Percentiles rank a stretch among this genome's conserved stretches.
Evolutionary conservation across 371 early-diverging fungal genomes (phyloP).

Genomic region (Mucor ambiguus): DNA sequence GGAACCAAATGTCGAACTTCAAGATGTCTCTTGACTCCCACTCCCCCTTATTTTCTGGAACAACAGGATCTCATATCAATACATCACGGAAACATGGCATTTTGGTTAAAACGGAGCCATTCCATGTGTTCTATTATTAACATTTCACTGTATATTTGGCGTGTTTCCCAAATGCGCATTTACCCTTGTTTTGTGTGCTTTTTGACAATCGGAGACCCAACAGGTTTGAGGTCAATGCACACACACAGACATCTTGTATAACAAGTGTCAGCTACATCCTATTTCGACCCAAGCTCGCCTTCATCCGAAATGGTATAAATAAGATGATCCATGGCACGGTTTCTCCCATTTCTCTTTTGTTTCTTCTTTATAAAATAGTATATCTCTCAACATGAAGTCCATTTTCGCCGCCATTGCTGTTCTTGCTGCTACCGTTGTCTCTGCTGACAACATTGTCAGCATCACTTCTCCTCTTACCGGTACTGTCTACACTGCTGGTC

Average conservation of each 20-base stretch:
- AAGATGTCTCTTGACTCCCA: neutral
- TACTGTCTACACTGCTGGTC: constrained; percentile 39
- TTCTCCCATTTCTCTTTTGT: neutral
- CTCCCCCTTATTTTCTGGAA: neutral
- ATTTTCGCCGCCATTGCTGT: constrained; percentile 33
- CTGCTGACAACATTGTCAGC: constrained; percentile 38
- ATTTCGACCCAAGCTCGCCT: neutral
- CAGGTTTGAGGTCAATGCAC: constrained; percentile 6
- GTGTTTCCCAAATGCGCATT: neutral
- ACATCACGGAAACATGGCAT: neutral
- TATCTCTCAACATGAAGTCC: constrained; percentile 23
- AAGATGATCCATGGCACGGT: neutral
- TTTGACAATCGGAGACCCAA: neutral
- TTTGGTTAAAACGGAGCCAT: neutral
- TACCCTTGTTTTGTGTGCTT: neutral
- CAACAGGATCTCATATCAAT: neutral
- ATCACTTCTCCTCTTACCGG: constrained; percentile 40
- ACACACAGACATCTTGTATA: neutral
- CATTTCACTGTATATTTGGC: neutral
- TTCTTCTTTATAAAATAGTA: neutral
- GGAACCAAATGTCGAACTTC: neutral
- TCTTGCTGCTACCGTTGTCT: constrained; percentile 30
- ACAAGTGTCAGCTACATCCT: neutral
- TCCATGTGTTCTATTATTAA: neutral
- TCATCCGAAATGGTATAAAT: neutral